Evolutionary conservation across 2,329 filamentous ascomycete genomes (phyloP), one percentile per base, ranked within the genome.

Genomic region (Fusarium sp.): DNA sequence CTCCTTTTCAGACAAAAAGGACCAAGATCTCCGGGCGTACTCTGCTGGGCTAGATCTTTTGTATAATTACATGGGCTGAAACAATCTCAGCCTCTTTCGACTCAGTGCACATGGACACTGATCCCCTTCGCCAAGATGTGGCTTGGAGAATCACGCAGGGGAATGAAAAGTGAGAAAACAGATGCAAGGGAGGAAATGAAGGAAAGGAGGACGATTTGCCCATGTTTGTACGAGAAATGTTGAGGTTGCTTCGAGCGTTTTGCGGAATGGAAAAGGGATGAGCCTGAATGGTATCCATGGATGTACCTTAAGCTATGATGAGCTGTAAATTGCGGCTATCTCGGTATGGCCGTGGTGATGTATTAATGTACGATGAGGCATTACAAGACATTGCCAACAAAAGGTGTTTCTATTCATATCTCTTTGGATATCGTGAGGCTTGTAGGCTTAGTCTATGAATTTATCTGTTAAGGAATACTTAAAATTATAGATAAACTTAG

Each of bases 11-110:
- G 21, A 66, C 26, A 39, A 38, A 38, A 46, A 31, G 58, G 41
- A 63, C 42, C 46, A 50, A 33, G 28, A 56, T 31, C 35, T 37
- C 33, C 39, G 15, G 63, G 43, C 38, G 29, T 31, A 35, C 18
- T 53, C 41, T 29, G 41, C 33, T 42, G 37, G 62, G 41, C 29
- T 55, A 43, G 41, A 64, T 56, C 54, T 64, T 55, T 66, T 68
- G 63, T 69, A 69, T 56, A 55, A 64, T 70, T 63, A 56, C 31
- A 21, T 42, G 20, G 28, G 44, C 67, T 56, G 67, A 68, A 62
- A 59, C 26, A 23, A 28, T 70, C 63, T 68, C 63, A 64, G 57
- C 38, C 64, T 37, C 48, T 20, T 21, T 39, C 21, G 42, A 35
- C 33, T 43, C 49, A 50, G 46, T 44, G 59, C 59, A 35, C 39